Evolutionary conservation across 495 filamentous ascomycete species (phyloP).

Genomic region (Aspergillus egyptiacus): DNA sequence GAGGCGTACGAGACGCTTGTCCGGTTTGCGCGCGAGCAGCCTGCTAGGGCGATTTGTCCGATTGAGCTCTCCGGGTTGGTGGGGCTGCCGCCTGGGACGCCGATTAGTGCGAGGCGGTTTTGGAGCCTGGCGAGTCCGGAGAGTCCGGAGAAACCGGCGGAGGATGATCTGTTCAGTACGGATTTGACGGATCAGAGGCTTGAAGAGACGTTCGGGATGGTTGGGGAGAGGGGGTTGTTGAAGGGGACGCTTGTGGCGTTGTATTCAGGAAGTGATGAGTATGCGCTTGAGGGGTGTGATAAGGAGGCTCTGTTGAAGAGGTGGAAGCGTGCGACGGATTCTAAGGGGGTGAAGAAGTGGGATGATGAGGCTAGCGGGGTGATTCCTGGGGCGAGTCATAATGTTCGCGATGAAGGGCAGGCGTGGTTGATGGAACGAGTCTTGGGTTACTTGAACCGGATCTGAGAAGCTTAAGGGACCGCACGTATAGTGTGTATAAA

Average conservation of each 20-base stretch:
- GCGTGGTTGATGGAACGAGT: conserved; percentile 51
- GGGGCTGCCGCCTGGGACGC: conserved; percentile 50
- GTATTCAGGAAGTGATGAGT: conserved; percentile 68
- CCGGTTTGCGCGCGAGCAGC: conserved; percentile 39
- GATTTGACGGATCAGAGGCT: conserved; percentile 60
- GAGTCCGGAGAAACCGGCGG: conserved; percentile 49
- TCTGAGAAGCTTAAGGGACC: conserved; percentile 25
- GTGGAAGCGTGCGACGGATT: conserved; percentile 61
- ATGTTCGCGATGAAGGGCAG: conserved; percentile 45
- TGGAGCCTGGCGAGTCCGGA: conserved; percentile 55
- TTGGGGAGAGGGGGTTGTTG: conserved; percentile 50
- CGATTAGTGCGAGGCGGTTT: conserved; percentile 53
- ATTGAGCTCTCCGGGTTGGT: conserved; percentile 37
- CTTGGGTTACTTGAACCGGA: conserved; percentile 46
- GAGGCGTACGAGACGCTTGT: conserved; percentile 48
- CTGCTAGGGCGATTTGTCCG: conserved; percentile 50
- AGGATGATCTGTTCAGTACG: conserved; percentile 86
- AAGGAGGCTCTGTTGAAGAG: conserved; percentile 54
- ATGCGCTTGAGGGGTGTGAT: conserved; percentile 57
- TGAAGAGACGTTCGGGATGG: conserved; percentile 56
- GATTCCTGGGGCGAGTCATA: conserved; percentile 57
- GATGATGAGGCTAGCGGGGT: conserved; percentile 53
- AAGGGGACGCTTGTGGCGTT: conserved; percentile 46
- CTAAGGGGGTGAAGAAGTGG: conserved; percentile 36
- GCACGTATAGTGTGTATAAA: neutral